Evolutionary conservation across 257 asterid species (phyloP).

Genomic region (Datura wrightii): DNA sequence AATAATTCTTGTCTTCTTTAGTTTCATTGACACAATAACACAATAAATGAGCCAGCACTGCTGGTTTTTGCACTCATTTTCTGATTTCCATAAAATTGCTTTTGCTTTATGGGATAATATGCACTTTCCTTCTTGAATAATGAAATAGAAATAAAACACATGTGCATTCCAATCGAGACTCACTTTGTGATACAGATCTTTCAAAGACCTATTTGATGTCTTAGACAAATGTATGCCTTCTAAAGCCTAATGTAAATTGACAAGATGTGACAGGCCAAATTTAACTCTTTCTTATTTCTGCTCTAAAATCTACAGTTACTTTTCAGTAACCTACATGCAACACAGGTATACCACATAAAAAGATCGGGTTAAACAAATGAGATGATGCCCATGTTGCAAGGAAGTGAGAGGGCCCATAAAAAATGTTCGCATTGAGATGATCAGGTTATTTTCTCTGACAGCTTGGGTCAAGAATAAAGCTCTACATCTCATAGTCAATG

Average conservation of each 20-base stretch:
- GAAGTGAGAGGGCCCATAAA: not conserved
- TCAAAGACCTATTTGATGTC: constrained; percentile 23
- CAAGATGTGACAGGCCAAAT: not conserved
- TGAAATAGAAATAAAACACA: not conserved
- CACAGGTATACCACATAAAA: constrained; percentile 5
- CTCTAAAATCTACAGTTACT: not conserved
- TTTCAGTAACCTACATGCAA: constrained; percentile 9
- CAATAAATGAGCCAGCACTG: not conserved
- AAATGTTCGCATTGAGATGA: not conserved
- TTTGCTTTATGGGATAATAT: not conserved
- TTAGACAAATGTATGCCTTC: constrained; percentile 17
- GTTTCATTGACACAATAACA: not conserved
- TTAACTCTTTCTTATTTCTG: not conserved
- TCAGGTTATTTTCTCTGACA: constrained; percentile 1
- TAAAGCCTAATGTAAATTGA: not conserved
- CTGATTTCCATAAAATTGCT: not conserved
- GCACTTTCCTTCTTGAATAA: not conserved
- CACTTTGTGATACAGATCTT: constrained; percentile 13
- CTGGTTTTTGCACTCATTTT: not conserved
- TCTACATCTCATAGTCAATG: constrained; percentile 14
- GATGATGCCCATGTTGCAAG: not conserved
- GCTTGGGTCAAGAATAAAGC: not conserved
- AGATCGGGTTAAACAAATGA: constrained; percentile 7
- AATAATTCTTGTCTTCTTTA: not conserved
- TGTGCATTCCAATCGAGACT: not conserved